Conservation (phyloP, 2,329 filamentous ascomycete genomes). For the Paecilomyces niveus region DNA sequence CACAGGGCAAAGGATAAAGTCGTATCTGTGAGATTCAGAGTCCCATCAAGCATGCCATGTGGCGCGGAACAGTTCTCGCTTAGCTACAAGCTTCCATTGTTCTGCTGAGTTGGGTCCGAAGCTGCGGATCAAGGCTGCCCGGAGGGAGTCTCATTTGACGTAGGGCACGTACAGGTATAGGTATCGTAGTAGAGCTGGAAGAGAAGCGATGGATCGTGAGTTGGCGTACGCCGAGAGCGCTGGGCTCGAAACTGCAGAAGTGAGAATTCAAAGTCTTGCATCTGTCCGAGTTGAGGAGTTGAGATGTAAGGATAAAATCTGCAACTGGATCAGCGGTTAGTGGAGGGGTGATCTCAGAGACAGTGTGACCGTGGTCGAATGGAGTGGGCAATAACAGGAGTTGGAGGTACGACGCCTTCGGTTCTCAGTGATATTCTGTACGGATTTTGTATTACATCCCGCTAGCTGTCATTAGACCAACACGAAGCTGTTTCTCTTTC, state of each 20-base stretch:
- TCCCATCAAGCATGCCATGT: slow-evolving; percentile 89
- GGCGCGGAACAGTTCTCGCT: too few relatives aligned
- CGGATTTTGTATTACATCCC: slow-evolving; percentile 28
- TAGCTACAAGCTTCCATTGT: slow-evolving; percentile 82
- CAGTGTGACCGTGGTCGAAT: too few relatives aligned
- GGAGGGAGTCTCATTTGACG: slow-evolving; percentile 64
- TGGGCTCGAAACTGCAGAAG: slow-evolving; percentile 69
- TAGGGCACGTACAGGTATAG: slow-evolving; percentile 89
- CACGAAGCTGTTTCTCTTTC: too few relatives aligned
- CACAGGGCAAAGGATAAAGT: too few relatives aligned
- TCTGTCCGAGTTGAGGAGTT: slow-evolving; percentile 78
- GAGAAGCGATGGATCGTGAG: too few relatives aligned
- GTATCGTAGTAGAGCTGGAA: too few relatives aligned
- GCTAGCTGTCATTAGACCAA: slow-evolving; percentile 74
- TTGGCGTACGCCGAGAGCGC: too few relatives aligned
- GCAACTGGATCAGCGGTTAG: slow-evolving; percentile 67
- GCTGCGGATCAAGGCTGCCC: slow-evolving; percentile 67
- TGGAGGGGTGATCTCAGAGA: slow-evolving; percentile 61
- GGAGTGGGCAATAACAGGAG: slow-evolving; percentile 74
- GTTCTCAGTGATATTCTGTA: neutral
- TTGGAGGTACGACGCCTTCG: slow-evolving; percentile 68
- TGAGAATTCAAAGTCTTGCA: slow-evolving; percentile 71
- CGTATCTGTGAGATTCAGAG: slow-evolving; percentile 55
- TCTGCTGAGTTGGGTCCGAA: slow-evolving; percentile 70
- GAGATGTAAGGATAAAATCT: slow-evolving; percentile 67